Conservation (phyloP, 257 asterid species). For the Solanum paucissectum region DNA sequence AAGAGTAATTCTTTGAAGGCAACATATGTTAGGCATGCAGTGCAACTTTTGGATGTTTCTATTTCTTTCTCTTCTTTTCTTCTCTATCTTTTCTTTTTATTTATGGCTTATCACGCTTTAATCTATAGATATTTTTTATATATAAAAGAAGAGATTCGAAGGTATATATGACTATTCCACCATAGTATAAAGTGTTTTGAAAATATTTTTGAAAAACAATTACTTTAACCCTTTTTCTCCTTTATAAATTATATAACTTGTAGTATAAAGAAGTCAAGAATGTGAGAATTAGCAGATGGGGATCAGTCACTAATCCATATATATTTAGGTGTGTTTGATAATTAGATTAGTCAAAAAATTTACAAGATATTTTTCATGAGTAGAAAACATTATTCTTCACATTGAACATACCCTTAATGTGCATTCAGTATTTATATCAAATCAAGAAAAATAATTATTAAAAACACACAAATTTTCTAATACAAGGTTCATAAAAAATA, state of each 20-base stretch:
- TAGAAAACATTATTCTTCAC: background rate
- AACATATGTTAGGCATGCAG: background rate
- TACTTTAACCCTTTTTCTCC: background rate
- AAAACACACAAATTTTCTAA: rapidly evolving
- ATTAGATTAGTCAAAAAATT: too few relatives aligned
- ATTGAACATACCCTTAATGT: background rate
- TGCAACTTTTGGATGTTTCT: background rate
- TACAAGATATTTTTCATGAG: too few relatives aligned
- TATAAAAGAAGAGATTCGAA: background rate
- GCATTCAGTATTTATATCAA: background rate
- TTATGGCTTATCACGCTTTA: background rate
- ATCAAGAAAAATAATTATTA: background rate
- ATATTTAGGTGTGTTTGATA: background rate
- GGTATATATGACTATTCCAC: background rate
- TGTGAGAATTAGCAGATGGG: background rate
- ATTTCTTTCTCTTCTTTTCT: background rate
- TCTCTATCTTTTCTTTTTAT: background rate
- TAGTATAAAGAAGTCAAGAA: background rate
- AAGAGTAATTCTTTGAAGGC: background rate
- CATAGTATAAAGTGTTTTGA: background rate
- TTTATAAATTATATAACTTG: background rate
- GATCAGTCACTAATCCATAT: background rate
- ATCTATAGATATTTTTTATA: background rate
- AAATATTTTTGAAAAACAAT: background rate
- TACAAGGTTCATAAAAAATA: background rate